Conservation (phyloP, 2,329 filamentous ascomycete species). For the Annulohypoxylon truncatum region DNA sequence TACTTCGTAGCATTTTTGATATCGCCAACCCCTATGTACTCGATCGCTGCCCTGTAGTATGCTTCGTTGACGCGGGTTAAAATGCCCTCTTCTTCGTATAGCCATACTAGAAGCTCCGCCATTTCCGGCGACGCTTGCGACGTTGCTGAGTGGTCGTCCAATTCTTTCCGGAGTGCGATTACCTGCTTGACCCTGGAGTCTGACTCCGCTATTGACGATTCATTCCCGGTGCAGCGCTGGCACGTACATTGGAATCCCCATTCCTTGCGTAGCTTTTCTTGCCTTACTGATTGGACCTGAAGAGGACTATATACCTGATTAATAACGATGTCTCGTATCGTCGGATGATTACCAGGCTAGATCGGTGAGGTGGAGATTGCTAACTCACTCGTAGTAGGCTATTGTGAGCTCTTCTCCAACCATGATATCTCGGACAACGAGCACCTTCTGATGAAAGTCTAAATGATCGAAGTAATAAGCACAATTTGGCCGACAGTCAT, state of each 20-base stretch:
- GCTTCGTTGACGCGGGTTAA: constrained; percentile 50
- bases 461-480: constrained; percentile 53
- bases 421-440: constrained; percentile 53
- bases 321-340: neutral
- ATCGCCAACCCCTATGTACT: constrained; percentile 54
- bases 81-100: constrained; percentile 53
- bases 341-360: neutral
- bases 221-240: constrained; percentile 49
- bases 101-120: constrained; percentile 53
- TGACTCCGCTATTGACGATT: constrained; percentile 47
- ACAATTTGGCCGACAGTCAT: constrained; percentile 57
- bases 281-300: constrained; percentile 48
- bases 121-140: constrained; percentile 49
- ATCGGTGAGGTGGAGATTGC: neutral
- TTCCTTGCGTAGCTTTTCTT: constrained; percentile 46
- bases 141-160: constrained; percentile 51
- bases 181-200: constrained; percentile 52
- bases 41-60: constrained; percentile 55
- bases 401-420: constrained; percentile 57
- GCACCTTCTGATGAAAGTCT: constrained; percentile 53
- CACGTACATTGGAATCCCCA: constrained; percentile 58
- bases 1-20: constrained; percentile 48
- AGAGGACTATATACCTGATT: constrained; percentile 48
- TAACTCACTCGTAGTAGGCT: constrained; percentile 53
- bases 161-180: constrained; percentile 46